These are phyloP conservation scores for Albugo laibachii DNA, from an alignment of 352 stramenopile species.

Conservation along the genomic window DNA sequence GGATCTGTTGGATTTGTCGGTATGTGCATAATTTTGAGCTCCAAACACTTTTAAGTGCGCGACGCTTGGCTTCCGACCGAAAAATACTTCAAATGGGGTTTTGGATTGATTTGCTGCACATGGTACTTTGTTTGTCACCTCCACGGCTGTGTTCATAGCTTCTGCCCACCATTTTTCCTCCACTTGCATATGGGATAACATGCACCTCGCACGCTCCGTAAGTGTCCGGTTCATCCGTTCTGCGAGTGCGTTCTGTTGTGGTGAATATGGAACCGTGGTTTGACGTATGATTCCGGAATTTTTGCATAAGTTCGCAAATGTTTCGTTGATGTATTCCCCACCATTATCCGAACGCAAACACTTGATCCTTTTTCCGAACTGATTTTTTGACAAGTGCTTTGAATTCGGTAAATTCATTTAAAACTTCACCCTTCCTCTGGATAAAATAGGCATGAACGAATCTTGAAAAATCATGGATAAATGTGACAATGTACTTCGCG, in stretches of 20 bases:
- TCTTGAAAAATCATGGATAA: constrained; percentile 9
- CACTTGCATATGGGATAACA: constrained; percentile 6
- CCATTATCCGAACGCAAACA: constrained; percentile 16
- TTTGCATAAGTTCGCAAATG: no score
- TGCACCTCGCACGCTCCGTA: constrained; percentile 5
- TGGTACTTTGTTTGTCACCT: no score
- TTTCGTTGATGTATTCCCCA: constrained; percentile 8
- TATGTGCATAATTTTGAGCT: constrained; percentile 3
- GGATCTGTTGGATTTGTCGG: constrained; percentile 2
- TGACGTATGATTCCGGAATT: no score
- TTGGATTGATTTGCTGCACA: not conserved
- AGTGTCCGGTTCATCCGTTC: constrained; percentile 10
- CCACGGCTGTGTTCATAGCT: no score
- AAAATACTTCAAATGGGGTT: no score
- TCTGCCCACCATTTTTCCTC: not conserved
- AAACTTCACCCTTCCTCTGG: constrained; percentile 9
- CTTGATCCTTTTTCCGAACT: constrained; percentile 10
- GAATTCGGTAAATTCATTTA: constrained; percentile 4
- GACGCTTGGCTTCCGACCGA: no score
- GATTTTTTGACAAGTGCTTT: constrained; percentile 7
- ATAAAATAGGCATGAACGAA: constrained; percentile 10
- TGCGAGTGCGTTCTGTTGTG: constrained; percentile 9
- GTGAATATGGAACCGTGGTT: constrained; percentile 7
- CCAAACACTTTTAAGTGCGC: constrained; percentile 5
- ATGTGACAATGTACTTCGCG: constrained; percentile 5